Base-by-base conservation (phyloP, 2,329 filamentous ascomycete genomes). In the Fusarium sp. region DNA sequence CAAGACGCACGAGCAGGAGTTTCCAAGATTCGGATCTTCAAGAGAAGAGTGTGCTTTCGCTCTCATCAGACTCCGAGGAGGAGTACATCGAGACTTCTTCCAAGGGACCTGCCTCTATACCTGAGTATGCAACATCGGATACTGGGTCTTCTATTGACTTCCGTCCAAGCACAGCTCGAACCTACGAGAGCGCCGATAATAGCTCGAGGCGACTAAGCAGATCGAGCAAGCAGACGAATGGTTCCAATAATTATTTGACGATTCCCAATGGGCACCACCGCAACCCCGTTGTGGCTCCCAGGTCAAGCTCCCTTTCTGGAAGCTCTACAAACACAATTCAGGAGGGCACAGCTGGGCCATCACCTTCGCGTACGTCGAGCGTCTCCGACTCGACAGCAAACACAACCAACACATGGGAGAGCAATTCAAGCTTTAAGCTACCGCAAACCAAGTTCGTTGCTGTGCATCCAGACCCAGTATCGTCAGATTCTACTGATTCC, bases 21-120 rank as follows among this genome's bases (percentile, higher is more conserved):
- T 75, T 86, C 17, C 74, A 81, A 8, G 82, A 84, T 35, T 79
- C 84, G 3, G 85, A 88, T 62, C 77, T 87, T 7, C 80, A 85
- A 41, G 81, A 85, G 51, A 86, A 81, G 60, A 88, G 86, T 62
- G 81, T 88, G 1, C 75, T 88, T 15, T 84, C 85, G 2, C 79
- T 88, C 2, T 87, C 85, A 2, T 87, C 86, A 0, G 85, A 88
- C 62, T 87, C 85, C 0, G 86, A 88, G 57, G 82, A 83, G 1
- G 82, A 83, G 7, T 72, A 71, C 19, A 44, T 58, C 5, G 67
- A 70, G 4, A 54, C 73, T 0, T 57, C 71, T 10, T 50, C 67
- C 4, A 76, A 70, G 51, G 70, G 70, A 4, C 70, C 74, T 13
- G 59, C 69, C 7, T 76, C 76, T 13, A 69, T 72, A 20, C 68